phyloP scores from a whole-genome alignment of 2,329 filamentous ascomycete genomes.

The Diaporthe eres region DNA sequence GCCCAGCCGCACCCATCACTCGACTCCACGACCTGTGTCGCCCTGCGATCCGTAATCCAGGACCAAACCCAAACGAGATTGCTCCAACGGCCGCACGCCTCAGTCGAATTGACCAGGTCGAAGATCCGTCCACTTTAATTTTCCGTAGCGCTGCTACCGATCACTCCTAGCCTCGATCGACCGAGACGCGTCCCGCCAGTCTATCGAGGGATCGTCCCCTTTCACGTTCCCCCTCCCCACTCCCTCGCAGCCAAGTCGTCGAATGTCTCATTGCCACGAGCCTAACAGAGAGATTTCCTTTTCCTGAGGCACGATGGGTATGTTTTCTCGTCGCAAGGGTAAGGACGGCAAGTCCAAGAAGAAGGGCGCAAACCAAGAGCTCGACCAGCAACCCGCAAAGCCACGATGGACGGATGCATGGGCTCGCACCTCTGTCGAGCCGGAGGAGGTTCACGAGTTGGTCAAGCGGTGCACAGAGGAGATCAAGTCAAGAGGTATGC shows the following conservation, averaged over 20 bases:
- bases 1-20: constrained; percentile 9
- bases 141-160: constrained; percentile 12
- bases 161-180: constrained; percentile 20
- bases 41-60: constrained; percentile 24
- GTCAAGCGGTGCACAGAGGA: constrained; percentile 88
- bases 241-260: constrained; percentile 20
- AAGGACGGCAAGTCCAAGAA: constrained; percentile 83
- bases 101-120: constrained; percentile 27
- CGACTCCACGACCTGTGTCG: constrained; percentile 14
- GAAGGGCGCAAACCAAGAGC: constrained; percentile 66
- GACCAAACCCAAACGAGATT: constrained; percentile 32
- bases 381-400: constrained; percentile 72
- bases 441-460: constrained; percentile 92
- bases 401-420: constrained; percentile 92
- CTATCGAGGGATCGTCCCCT: constrained; percentile 38
- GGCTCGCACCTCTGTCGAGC: constrained; percentile 83
- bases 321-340: constrained; percentile 76
- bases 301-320: constrained; percentile 48
- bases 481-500: constrained; percentile 92
- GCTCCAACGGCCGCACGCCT: not conserved
- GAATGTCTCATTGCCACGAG: constrained; percentile 41
- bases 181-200: constrained; percentile 34
- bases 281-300: constrained; percentile 22
- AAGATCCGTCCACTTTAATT: constrained; percentile 29
- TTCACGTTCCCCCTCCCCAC: constrained; percentile 14